A percentile compares a stretch with the other conserved stretches of the same genome.
Evolutionary conservation across 164 flowering plant genomes (phyloP).

Genomic region (Vitis labrusca): DNA sequence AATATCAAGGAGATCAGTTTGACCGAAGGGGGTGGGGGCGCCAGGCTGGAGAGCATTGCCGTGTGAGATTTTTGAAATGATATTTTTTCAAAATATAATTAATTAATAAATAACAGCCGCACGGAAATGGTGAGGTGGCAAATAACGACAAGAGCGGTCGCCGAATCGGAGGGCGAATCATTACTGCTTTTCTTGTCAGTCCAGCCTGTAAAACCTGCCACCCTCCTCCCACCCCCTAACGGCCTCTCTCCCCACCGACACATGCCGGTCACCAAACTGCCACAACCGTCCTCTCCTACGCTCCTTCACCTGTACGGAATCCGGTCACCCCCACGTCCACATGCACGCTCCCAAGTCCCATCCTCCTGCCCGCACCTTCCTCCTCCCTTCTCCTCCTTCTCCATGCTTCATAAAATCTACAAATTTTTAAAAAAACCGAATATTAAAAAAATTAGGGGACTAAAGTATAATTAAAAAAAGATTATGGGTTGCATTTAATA

Average conservation of each 20-base stretch:
- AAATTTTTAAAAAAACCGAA: not conserved
- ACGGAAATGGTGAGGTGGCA: constrained; percentile 54
- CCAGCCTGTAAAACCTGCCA: constrained; percentile 69
- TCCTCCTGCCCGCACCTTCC: constrained; percentile 12
- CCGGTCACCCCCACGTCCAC: not conserved
- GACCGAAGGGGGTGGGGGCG: constrained; percentile 17
- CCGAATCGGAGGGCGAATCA: constrained; percentile 71
- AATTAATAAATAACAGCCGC: constrained; percentile 22
- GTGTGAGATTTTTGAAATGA: constrained; percentile 9
- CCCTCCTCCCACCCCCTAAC: constrained; percentile 24
- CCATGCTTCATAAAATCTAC: too few relatives aligned
- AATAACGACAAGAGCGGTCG: constrained; percentile 71
- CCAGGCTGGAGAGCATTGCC: constrained; percentile 41
- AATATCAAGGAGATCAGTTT: constrained; percentile 2
- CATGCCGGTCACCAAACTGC: constrained; percentile 23
- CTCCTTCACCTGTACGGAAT: constrained; percentile 29
- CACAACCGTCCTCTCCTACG: constrained; percentile 1
- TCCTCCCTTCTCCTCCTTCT: not conserved
- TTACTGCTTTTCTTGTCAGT: constrained; percentile 55
- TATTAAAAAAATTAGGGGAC: not conserved
- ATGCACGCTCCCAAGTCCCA: not conserved
- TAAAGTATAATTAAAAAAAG: not conserved
- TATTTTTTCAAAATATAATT: constrained; percentile 7
- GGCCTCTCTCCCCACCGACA: constrained; percentile 34
- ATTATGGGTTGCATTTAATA: constrained; percentile 5